Base-by-base conservation (phyloP, 1,284 basidiomycete genomes). In the Sanguinoderma infundibulare region DNA sequence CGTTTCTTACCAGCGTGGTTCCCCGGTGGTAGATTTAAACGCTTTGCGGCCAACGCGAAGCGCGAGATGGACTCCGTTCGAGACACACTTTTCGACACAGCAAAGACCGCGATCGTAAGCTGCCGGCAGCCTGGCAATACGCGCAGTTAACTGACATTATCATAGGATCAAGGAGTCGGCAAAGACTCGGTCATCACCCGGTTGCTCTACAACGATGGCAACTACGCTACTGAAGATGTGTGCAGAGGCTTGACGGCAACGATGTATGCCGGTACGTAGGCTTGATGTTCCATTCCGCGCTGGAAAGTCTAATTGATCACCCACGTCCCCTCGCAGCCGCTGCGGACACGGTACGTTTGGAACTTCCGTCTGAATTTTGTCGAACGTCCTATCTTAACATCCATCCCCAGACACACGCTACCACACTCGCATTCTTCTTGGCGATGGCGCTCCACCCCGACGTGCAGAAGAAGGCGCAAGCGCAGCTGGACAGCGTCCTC, bases 371-470 rank as follows among this genome's bases (percentile, higher is more conserved):
- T n/a, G n/a, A n/a, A n/a, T n/a, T n/a, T n/a, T n/a, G n/a, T n/a
- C n/a, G n/a, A n/a, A n/a, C n/a, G n/a, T n/a, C n/a, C n/a, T n/a
- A n/a, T n/a, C n/a, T n/a, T n/a, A n/a, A n/a, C n/a, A n/a, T n/a
- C n/a, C 9, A 15, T 53, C 10, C 22, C 14, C 22, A 67, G 67
- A 61, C 67, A 6, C 55, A 62, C 30, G 32, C 65, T 0, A 34
- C 62, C 2, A 39, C 62, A 0, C 59, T 61, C 14, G 57, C 65
- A 0, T 74, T 75, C 50, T 54, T 77, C 17, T 57, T 75, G 17
- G 73, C 71, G 0, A 72, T 76, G 72, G 65, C 73, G 1, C 63
- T 70, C 24, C 60, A 71, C 47, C 76, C 74, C 1, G 68, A 74
- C 6, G 66, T 68, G 1, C 73, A 73, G 52, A 55, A 57, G 14